Percentiles rank a stretch among this genome's conserved stretches.
These are phyloP conservation scores for Fusarium annulatum DNA, from an alignment of 2,329 filamentous ascomycete species.

Conservation along the genomic window DNA sequence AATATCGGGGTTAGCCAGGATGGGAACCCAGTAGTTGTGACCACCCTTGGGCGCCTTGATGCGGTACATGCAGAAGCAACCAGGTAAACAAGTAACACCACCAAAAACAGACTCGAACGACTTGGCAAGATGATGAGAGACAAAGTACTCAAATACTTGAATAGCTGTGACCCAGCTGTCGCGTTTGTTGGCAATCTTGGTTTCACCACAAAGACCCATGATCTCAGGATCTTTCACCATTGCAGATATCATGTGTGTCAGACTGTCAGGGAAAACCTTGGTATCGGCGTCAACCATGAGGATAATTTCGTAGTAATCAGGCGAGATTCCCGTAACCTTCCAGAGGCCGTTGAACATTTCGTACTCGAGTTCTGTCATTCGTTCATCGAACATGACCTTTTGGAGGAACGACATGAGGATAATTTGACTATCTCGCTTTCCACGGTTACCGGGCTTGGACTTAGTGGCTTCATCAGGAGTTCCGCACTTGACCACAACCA, in stretches of 20 bases:
- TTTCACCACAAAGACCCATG: constrained; percentile 98
- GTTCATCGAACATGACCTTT: constrained; percentile 99
- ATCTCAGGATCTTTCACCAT: constrained; percentile 99
- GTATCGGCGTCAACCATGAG: constrained; percentile 99
- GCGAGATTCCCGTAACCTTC: constrained; percentile 98
- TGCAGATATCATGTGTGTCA: constrained; percentile 98
- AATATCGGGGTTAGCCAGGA: constrained; percentile 96
- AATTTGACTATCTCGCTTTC: constrained; percentile 98
- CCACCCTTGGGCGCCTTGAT: constrained; percentile 99
- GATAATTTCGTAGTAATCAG: constrained; percentile 96
- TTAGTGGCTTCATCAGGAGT: constrained; percentile 85
- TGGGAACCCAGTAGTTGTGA: constrained; percentile 99
- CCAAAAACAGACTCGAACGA: constrained; percentile 98
- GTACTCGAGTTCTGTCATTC: constrained; percentile 99
- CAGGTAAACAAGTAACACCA: constrained; percentile 97
- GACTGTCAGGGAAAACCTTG: constrained; percentile 97
- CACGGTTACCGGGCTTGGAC: constrained; percentile 94
- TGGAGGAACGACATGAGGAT: constrained; percentile 99
- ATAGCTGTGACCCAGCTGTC: constrained; percentile 96
- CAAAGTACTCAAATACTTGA: constrained; percentile 99
- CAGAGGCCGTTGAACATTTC: constrained; percentile 99
- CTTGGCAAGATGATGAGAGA: constrained; percentile 96
- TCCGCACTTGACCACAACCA: constrained; percentile 94
- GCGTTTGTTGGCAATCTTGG: constrained; percentile 99
- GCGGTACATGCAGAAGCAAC: constrained; percentile 99